These are phyloP conservation scores for Colletotrichum tabaci DNA, from an alignment of 2,329 filamentous ascomycete genomes.

Conservation along the genomic window DNA sequence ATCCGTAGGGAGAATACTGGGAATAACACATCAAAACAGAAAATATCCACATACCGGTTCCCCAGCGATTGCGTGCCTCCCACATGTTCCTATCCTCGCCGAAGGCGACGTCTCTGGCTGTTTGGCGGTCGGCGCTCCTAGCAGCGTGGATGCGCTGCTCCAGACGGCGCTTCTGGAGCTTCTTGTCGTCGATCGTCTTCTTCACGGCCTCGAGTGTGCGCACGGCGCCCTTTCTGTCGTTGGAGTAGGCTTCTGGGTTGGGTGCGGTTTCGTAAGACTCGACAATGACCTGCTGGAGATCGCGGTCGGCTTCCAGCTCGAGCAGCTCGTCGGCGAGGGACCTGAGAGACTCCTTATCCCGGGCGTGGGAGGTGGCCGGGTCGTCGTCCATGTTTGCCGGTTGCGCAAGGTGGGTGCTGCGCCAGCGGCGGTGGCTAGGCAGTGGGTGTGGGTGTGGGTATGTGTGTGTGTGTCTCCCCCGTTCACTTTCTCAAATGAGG, in stretches of 20 bases:
- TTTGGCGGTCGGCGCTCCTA: constrained; percentile 19
- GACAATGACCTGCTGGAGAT: constrained; percentile 19
- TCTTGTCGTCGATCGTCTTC: constrained; percentile 27
- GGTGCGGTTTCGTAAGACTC: constrained; percentile 26
- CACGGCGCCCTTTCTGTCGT: constrained; percentile 11
- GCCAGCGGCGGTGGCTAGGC: neutral
- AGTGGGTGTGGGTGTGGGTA: too few species aligned
- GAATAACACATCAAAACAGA: neutral
- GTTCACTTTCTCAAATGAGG: constrained; percentile 27
- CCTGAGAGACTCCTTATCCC: constrained; percentile 28
- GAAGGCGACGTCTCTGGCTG: constrained; percentile 12
- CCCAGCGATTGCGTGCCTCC: constrained; percentile 19
- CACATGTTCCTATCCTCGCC: constrained; percentile 14
- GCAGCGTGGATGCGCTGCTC: constrained; percentile 23
- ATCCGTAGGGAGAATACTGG: neutral
- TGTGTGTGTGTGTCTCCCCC: neutral
- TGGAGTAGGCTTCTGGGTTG: constrained; percentile 1
- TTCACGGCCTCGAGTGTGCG: neutral
- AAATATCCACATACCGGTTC: constrained; percentile 20
- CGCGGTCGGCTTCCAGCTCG: constrained; percentile 31
- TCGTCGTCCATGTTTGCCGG: constrained; percentile 29
- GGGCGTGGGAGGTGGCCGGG: constrained; percentile 12
- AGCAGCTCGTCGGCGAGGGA: constrained; percentile 26
- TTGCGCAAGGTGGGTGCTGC: constrained; percentile 11
- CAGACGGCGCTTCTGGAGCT: constrained; percentile 20